Percentiles rank a stretch among this genome's conserved stretches.
These are phyloP conservation scores for Paramecium octaurelia DNA, from an alignment of 73 alveolate genomes.

Conservation along the genomic window DNA sequence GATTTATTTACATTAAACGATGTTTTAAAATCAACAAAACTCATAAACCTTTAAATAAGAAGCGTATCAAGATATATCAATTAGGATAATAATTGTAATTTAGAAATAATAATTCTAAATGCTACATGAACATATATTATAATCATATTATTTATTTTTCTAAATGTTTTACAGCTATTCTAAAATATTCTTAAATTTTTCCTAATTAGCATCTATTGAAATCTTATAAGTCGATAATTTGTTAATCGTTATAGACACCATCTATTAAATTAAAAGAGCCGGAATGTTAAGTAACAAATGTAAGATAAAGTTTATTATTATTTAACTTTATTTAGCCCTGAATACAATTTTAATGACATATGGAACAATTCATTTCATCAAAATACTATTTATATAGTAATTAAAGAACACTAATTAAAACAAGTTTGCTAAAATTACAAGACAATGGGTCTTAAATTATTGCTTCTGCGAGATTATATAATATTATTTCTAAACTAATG, in stretches of 20 bases:
- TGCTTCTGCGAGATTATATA: not conserved
- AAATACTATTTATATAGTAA: not conserved
- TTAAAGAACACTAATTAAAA: not conserved
- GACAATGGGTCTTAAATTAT: not conserved
- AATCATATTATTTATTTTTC: not conserved
- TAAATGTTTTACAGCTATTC: not conserved
- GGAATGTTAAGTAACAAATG: not conserved
- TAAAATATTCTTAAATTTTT: not conserved
- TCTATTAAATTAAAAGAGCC: not conserved
- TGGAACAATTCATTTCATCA: not conserved
- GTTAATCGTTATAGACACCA: not conserved
- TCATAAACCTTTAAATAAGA: not conserved
- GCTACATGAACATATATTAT: not conserved
- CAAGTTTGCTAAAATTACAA: not conserved
- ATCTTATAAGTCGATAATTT: not conserved
- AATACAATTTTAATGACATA: not conserved
- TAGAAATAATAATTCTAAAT: not conserved
- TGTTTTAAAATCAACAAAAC: not conserved
- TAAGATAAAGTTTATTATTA: not conserved
- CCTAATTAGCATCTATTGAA: not conserved
- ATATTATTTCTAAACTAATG: not conserved
- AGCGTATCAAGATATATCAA: too few species aligned
- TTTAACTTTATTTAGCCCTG: not conserved
- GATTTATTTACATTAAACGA: too few species aligned
- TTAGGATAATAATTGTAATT: too few species aligned